These are phyloP conservation scores for Wickerhamomyces rabaulensis DNA, from an alignment of 805 yeast species.

Conservation along the genomic window DNA sequence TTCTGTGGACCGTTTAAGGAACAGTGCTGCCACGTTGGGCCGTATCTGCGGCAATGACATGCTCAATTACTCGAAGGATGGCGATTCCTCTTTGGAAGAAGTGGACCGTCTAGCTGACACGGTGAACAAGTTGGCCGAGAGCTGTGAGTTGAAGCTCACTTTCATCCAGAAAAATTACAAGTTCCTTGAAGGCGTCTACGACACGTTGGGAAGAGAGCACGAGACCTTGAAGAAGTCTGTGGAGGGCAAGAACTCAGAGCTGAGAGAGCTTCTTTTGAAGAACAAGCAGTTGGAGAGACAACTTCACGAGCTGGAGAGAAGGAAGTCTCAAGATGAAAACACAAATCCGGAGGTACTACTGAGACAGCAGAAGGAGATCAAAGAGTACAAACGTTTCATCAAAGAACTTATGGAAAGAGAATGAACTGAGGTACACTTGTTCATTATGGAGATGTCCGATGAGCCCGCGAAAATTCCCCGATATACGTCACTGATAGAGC, in stretches of 20 bases:
- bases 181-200: slow-evolving; percentile 17
- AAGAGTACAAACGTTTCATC: slow-evolving; percentile 20
- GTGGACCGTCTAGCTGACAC: slow-evolving; percentile 5
- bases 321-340: not conserved
- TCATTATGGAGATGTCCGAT: not conserved
- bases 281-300: not conserved
- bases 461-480: not conserved
- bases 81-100: not conserved
- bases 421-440: not conserved
- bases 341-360: slow-evolving; percentile 2
- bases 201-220: slow-evolving; percentile 10
- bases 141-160: slow-evolving; percentile 13
- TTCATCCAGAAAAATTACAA: slow-evolving; percentile 21
- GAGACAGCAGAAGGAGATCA: slow-evolving; percentile 15
- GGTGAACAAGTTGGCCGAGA: slow-evolving; percentile 12
- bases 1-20: slow-evolving; percentile 1
- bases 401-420: slow-evolving; percentile 21
- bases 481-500: not conserved
- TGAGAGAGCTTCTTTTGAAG: slow-evolving; percentile 4
- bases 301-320: not conserved
- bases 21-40: slow-evolving; percentile 6
- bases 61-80: not conserved
- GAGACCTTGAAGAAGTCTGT: slow-evolving; percentile 3
- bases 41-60: slow-evolving; percentile 11
- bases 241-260: not conserved